phyloP scores from a whole-genome alignment of 1,139 yeast genomes.

The Pichia inconspicua region DNA sequence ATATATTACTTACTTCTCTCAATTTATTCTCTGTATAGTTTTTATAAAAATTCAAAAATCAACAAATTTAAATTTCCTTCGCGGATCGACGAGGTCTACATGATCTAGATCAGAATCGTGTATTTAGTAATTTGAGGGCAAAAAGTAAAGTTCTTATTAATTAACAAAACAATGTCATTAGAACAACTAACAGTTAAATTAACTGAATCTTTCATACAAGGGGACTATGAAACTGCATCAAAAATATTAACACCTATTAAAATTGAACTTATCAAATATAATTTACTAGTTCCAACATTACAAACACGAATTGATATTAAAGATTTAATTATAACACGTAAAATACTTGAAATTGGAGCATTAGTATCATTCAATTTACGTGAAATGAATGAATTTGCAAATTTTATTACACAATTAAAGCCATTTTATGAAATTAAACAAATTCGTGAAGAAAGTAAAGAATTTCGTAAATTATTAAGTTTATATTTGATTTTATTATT shows the following conservation, averaged over 20 bases:
- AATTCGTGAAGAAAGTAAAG: constrained; percentile 45
- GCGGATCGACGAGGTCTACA: no score
- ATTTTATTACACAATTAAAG: constrained; percentile 65
- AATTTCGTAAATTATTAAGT: constrained; percentile 71
- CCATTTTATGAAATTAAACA: constrained; percentile 53
- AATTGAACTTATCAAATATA: constrained; percentile 68
- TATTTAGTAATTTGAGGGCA: background rate
- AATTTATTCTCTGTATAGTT: background rate
- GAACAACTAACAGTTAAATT: constrained; percentile 58
- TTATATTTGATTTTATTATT: constrained; percentile 68
- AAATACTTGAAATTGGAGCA: constrained; percentile 83
- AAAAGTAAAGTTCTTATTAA: background rate
- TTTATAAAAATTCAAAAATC: no score
- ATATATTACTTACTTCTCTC: background rate
- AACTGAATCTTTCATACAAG: constrained; percentile 52
- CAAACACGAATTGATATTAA: constrained; percentile 35
- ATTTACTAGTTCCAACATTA: constrained; percentile 64
- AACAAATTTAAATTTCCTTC: no score
- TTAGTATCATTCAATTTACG: constrained; percentile 60
- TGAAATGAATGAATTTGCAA: constrained; percentile 60
- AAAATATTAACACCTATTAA: constrained; percentile 63
- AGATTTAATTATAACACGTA: constrained; percentile 72
- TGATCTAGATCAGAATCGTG: no score
- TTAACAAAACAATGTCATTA: constrained; percentile 25
- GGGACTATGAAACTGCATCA: constrained; percentile 55